These are phyloP conservation scores for Cystobasidium tubakii DNA, from an alignment of 768 basidiomycete genomes.

Conservation along the genomic window DNA sequence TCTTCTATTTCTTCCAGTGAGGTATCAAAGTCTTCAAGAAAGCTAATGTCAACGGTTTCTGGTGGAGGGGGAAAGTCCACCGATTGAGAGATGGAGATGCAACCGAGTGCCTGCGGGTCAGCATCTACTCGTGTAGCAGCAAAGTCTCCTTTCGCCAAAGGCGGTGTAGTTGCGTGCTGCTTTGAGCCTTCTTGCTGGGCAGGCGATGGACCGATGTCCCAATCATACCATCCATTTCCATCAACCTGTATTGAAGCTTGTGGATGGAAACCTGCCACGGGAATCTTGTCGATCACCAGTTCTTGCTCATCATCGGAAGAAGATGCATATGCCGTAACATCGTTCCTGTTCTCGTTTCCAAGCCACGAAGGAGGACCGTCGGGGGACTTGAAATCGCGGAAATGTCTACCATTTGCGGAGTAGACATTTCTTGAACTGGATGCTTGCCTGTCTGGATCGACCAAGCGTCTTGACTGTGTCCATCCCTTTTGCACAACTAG, in stretches of 20 bases:
- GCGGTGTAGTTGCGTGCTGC: background rate
- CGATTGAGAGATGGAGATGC: background rate
- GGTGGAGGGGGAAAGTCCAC: background rate
- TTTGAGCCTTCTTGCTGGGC: background rate
- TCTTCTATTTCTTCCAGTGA: background rate
- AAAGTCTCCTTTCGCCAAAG: background rate
- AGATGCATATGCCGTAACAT: background rate
- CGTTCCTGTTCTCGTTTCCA: background rate
- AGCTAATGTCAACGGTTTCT: background rate
- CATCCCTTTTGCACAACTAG: background rate
- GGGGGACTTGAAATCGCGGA: background rate
- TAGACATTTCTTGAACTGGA: background rate
- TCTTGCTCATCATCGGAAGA: background rate
- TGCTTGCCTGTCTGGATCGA: background rate
- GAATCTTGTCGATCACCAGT: background rate
- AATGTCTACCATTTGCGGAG: background rate
- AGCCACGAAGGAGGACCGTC: background rate
- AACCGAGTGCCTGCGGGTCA: background rate
- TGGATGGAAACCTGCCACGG: background rate
- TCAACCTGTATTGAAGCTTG: background rate
- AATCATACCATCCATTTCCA: background rate
- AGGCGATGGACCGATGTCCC: background rate
- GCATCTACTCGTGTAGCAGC: background rate
- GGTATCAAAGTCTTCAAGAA: background rate
- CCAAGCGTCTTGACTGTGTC: background rate